Evolutionary conservation across 1,139 yeast genomes (phyloP), one percentile per base, ranked within the genome.

Genomic region (Hemisphaericaspora xylofermentans): DNA sequence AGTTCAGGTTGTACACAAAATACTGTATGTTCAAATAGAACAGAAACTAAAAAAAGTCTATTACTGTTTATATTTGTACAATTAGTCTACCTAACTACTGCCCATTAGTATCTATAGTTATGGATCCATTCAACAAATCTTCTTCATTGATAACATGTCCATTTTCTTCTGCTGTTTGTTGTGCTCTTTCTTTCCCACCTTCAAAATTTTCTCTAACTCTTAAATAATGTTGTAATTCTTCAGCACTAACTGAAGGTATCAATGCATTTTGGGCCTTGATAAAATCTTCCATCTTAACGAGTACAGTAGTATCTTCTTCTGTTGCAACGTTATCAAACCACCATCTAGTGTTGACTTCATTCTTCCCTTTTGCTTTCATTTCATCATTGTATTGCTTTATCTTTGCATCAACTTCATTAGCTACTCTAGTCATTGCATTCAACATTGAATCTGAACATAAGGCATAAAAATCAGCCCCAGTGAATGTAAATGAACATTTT

Each of bases 381-480:
- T 49, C 54, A 8, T 53, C 45, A 53, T 88, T 88, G 54, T 73
- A 80, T 14, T 53, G 48, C 36, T 68, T 67, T 39, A 89, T 76
- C 57, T 84, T 85, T 3, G 51, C 57, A 55, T 93, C 98, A 10
- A 86, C 91, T 31, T 74, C 80, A 17, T 74, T 73, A 1, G 98
- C 97, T 0, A 84, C 82, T 53, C 97, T 70, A 1, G 93, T 85
- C 96, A 93, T 91, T 7, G 98, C 96, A 61, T 88, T 88, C 53
- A 89, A 72, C 94, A 91, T 88, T 0, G 97, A 87, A 61, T 93
- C 98, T 0, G 95, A 84, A 58, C 96, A 88, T 49, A 91, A 69
- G 0, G 98, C 98, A 62, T 93, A 93, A 63, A 93, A 91, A 62
- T 93, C 98, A 4, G 98, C 98, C 51, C 98, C 98, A 0, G 98